Base-by-base conservation (phyloP, 805 yeast species). In the Lachancea fermentati region DNA sequence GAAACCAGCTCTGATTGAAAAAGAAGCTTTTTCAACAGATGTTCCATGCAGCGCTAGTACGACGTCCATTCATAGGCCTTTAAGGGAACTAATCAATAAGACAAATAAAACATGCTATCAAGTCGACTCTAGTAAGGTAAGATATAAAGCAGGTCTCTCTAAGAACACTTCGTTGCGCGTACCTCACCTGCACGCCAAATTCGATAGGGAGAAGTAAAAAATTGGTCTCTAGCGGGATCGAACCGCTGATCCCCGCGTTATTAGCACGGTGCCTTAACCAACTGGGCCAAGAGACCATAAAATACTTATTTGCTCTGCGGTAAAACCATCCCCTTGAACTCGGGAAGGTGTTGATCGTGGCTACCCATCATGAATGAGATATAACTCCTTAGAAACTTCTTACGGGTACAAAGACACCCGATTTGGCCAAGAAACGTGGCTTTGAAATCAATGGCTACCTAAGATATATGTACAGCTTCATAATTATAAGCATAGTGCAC, bases 61-160 rank as follows among this genome's bases (percentile, higher is more conserved):
- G n/a, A n/a, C n/a, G n/a, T n/a, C 25, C 14, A 47, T 53, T 19
- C 62, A 56, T 36, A 54, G 49, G 39, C 42, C 62, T 5, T 39
- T 58, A 12, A 54, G 52, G 19, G 58, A 54, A 33, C 40, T 58
- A 16, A 57, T 57, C 9, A 34, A 48, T 36, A 46, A 44, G 43
- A 49, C 62, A 17, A 57, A 58, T 36, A 51, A 43, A 34, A 42
- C 36, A 11, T 24, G 50, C 7, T 58, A 54, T 37, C 44, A 53
- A 18, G 52, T 54, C 4, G 62, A 58, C 29, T 53, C 59, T 2
- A 40, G 38, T 30, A 52, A 41, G 18, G 52, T 58, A 5, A 45
- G 37, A 14, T 47, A 48, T 33, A 55, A 50, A 30, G 60, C 49
- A 6, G 63, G 63, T 1, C 30, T 58, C 19, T 57, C 63, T 3